Percentiles rank a stretch among this genome's conserved stretches.
Evolutionary conservation across 306 rosid genomes (phyloP).

Genomic region (Sphenostylis stenocarpa): DNA sequence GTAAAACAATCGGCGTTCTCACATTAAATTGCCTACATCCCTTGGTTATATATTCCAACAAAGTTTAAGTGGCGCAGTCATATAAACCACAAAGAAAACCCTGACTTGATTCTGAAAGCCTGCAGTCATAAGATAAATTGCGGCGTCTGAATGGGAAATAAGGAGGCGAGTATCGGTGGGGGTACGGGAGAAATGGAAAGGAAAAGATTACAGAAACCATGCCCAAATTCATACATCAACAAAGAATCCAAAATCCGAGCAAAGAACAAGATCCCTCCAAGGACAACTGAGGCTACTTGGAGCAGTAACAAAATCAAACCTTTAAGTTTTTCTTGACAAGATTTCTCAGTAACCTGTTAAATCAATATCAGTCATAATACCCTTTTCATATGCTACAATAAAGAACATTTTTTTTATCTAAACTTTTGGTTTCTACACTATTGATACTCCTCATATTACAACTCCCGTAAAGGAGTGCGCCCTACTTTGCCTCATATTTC

Average conservation of each 20-base stretch:
- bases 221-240: neutral
- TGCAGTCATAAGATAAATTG: neutral
- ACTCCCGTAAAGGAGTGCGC: neutral
- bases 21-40: too few species aligned
- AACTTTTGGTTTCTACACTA: neutral
- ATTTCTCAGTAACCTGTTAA: neutral
- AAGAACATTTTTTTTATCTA: neutral
- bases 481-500: conserved; percentile 4
- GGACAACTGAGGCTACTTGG: neutral
- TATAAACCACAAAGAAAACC: neutral
- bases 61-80: too few species aligned
- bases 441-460: neutral
- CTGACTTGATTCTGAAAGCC: neutral
- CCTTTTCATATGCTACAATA: neutral
- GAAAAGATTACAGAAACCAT: neutral
- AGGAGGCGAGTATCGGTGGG: neutral
- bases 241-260: neutral
- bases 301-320: neutral
- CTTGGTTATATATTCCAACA: too few species aligned
- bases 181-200: neutral
- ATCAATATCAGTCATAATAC: conserved; percentile 1
- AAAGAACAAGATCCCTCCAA: neutral
- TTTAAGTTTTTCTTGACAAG: conserved; percentile 10
- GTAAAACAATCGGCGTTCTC: too few species aligned
- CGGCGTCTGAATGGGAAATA: neutral